phyloP scores from a whole-genome alignment of 129 eudicot genomes.

The Centella asiatica region DNA sequence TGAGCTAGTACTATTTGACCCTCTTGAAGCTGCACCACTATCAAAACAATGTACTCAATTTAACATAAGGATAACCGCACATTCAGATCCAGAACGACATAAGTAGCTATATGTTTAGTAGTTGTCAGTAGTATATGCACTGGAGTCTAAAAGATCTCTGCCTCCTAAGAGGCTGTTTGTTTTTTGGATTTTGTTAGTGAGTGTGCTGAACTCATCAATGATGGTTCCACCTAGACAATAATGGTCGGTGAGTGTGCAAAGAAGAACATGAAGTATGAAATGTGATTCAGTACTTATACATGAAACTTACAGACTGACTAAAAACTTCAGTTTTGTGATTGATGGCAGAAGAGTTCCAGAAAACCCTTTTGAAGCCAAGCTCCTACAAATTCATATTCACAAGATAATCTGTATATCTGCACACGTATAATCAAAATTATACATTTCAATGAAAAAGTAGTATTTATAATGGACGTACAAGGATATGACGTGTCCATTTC shows the following conservation, averaged over 20 bases:
- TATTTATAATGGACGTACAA: constrained; percentile 39
- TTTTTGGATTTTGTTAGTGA: neutral
- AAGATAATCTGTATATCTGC: too few species aligned
- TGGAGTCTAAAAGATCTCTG: neutral
- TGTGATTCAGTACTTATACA: neutral
- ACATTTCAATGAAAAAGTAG: neutral
- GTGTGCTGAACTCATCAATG: neutral
- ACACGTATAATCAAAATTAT: neutral
- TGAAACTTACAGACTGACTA: constrained; percentile 64
- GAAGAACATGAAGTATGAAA: neutral
- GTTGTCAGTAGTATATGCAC: neutral
- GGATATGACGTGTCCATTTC: constrained; percentile 57
- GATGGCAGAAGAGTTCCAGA: constrained; percentile 67
- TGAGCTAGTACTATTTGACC: too few species aligned
- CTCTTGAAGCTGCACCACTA: too few species aligned
- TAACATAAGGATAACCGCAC: too few species aligned
- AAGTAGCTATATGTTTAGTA: neutral
- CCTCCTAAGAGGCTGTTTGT: neutral
- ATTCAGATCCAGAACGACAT: too few species aligned
- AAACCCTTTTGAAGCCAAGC: constrained; percentile 71
- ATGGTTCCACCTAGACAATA: neutral
- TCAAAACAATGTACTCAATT: too few species aligned
- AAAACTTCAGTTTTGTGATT: constrained; percentile 51
- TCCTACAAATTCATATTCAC: constrained; percentile 35
- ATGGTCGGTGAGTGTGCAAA: neutral